Conservation (phyloP, 192 early-diverging fungal genomes). For the Coemansia sp. region DNA sequence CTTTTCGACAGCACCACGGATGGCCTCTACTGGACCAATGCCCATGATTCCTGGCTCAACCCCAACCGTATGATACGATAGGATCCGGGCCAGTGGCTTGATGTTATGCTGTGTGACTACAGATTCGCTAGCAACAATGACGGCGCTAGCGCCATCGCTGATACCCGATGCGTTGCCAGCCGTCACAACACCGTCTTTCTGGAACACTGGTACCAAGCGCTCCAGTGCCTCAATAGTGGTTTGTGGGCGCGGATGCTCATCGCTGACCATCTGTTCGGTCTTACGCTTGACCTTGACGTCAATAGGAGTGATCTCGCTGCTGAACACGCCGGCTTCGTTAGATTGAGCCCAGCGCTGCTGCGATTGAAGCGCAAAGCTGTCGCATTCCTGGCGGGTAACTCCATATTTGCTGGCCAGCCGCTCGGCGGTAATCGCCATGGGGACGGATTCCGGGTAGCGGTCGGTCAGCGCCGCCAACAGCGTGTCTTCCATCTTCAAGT, state of each 20-base stretch:
- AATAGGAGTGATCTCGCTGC: slow-evolving; percentile 79
- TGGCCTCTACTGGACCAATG: slow-evolving; percentile 93
- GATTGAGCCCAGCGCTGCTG: slow-evolving; percentile 90
- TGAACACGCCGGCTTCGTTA: slow-evolving; percentile 70
- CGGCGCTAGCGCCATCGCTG: slow-evolving; percentile 85
- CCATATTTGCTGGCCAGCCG: slow-evolving; percentile 83
- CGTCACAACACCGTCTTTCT: slow-evolving; percentile 85
- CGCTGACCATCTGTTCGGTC: slow-evolving; percentile 64
- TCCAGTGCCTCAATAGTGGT: slow-evolving; percentile 74
- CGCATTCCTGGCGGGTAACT: slow-evolving; percentile 78
- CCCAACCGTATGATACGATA: slow-evolving; percentile 79
- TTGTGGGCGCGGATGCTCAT: slow-evolving; percentile 90
- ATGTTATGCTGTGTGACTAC: slow-evolving; percentile 78
- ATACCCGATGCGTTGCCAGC: slow-evolving; percentile 97
- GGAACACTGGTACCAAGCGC: slow-evolving; percentile 84
- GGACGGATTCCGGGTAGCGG: slow-evolving; percentile 73
- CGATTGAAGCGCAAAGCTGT: slow-evolving; percentile 75
- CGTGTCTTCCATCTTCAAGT: slow-evolving; percentile 83
- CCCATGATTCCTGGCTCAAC: slow-evolving; percentile 95
- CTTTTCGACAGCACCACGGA: slow-evolving; percentile 76
- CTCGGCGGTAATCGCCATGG: slow-evolving; percentile 96
- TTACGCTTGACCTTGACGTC: slow-evolving; percentile 74
- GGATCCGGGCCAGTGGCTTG: slow-evolving; percentile 81
- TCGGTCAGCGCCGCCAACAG: slow-evolving; percentile 81
- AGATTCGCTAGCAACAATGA: slow-evolving; percentile 82